Evolutionary conservation across 179 eudicot species (phyloP), one percentile per base, ranked within the genome.

Genomic region (Patellifolia procumbens): DNA sequence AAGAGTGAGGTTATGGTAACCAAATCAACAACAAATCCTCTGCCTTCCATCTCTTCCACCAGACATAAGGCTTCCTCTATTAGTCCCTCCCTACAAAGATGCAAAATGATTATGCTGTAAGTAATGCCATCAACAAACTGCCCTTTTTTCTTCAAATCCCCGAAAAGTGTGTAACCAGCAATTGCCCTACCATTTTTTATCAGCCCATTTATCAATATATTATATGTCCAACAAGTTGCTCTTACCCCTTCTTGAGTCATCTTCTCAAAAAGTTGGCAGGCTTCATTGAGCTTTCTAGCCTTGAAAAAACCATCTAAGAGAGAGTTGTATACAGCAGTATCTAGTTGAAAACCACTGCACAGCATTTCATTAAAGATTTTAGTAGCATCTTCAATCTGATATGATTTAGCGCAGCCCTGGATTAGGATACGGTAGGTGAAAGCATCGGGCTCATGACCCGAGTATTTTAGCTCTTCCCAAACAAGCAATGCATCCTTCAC

Each of bases 401-500:
- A 94, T n/a, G 96, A 84, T 82, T 90, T 94, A 13, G 83, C 86
- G 81, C 98, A 94, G 72, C 98, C 97, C 42, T 94, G 98, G 58
- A 90, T 87, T 65, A 94, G 65, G 75, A 90, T 88, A 20, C 97
- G 88, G 74, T 92, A 94, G n/a, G 97, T 90, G 85, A 81, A 88
- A 15, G 83, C 84, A 83, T 94, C 94, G 0, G 98, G 98, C 81
- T 89, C 94, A 64, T 90, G 94, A 60, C 96, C 97, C n/a, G 98
- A 94, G 32, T 82, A 80, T 79, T 85, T 90, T 59, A 94, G 75
- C 84, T 94, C 98, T 68, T 87, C 97, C 95, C 94, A 94, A 71
- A 92, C 88, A 63, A 77, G 76, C 11, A 92, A 81, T 17, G 97
- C 97, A 83, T 94, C 96, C 68, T 86, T 89, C 70, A 89, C 84